Evolutionary conservation across 306 rosid species (phyloP), one percentile per base, ranked within the genome.

Genomic region (Senna siamea): DNA sequence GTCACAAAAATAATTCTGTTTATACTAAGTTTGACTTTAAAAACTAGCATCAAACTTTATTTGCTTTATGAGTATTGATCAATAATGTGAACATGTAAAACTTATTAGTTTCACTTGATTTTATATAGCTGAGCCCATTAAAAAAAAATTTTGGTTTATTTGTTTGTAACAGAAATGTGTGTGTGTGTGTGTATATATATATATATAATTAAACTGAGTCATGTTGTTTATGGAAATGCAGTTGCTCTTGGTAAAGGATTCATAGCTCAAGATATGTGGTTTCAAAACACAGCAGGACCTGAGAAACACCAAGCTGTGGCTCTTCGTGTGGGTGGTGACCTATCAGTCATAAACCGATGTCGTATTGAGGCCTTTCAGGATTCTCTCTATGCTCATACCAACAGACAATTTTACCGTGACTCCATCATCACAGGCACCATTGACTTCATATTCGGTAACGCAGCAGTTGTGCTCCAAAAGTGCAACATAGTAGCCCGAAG

Each of bases 211-310:
- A 26, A 26, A 26, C 1, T 26, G 30, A 13, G 14, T 4, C 1
- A 6, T 18, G 28, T 18, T 17, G 12, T 56, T 15, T 28, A 20
- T 53, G 32, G 20, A 34, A 62, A 68, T 66, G 23, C 75, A 92
- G 97, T 85, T 43, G 96, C 96, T 0, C 88, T 86, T 56, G 96
- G 97, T 0, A 96, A 84, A 62, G 93, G 93, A 7, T 92, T 89
- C 38, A 87, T 92, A 17, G 96, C 86, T 18, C 96, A 89, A 44
- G 97, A 92, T 71, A 79, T 92, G 0, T 43, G 90, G 79, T 69
- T 92, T 75, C 79, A 78, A 52, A 91, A 91, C 86, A 87, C 87
- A 17, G 95, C 97, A 5, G 97, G 95, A 19, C 84, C 93, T 51
- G 7, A 58, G 53, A 89, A 92, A 82, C 91, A 92, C 74, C 97